Conservation (phyloP, 805 yeast species). For the Ogataea trehalophila region DNA sequence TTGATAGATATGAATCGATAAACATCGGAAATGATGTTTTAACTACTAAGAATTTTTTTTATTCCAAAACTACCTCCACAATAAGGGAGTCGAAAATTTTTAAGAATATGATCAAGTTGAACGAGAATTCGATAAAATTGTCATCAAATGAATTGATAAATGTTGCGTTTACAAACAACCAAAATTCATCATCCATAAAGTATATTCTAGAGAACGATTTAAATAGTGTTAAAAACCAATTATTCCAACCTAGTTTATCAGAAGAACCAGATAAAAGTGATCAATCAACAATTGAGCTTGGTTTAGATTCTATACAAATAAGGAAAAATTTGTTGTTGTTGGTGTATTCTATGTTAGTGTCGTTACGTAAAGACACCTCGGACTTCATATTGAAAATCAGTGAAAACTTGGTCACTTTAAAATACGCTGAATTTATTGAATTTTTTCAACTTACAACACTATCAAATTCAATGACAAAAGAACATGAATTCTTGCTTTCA, state of each 20-base stretch:
- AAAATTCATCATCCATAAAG: not conserved
- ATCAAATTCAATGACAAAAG: not conserved
- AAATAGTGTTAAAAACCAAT: constrained; percentile 3
- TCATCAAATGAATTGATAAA: constrained; percentile 10
- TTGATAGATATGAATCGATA: constrained; percentile 1
- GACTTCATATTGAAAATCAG: not conserved
- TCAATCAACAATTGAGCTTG: constrained; percentile 1
- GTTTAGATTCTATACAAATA: constrained; percentile 13
- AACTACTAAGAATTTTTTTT: constrained; percentile 1
- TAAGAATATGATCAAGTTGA: constrained; percentile 4
- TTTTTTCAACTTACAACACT: constrained; percentile 5
- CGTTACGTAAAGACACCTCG: too few species aligned
- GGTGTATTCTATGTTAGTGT: constrained; percentile 2
- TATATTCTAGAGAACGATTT: constrained; percentile 19
- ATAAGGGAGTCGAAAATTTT: not conserved
- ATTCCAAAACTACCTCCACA: too few species aligned
- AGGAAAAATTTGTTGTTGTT: constrained; percentile 11
- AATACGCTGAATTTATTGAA: constrained; percentile 10
- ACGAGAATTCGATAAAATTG: constrained; percentile 5
- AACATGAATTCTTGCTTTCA: constrained; percentile 7
- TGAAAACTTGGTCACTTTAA: not conserved
- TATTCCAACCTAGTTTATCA: constrained; percentile 1
- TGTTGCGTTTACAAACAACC: constrained; percentile 11
- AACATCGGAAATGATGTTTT: not conserved
- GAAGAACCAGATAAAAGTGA: not conserved